Percentiles rank a stretch among this genome's conserved stretches.
These are phyloP conservation scores for Malus orientalis DNA, from an alignment of 306 rosid genomes.

Conservation along the genomic window DNA sequence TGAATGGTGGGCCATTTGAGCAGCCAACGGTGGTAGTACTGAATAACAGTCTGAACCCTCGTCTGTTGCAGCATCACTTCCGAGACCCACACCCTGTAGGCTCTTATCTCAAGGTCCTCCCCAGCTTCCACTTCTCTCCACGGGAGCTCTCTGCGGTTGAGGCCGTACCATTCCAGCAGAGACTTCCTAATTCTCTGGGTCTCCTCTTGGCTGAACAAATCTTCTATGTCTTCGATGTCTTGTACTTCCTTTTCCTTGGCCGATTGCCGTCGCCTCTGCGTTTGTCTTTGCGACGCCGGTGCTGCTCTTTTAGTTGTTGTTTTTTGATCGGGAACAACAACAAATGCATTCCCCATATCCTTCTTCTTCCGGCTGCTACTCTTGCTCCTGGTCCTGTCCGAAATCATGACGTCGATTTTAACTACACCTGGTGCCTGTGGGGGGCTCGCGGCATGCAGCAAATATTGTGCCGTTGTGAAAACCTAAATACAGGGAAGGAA, in stretches of 20 bases:
- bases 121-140: conserved; percentile 46
- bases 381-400: background rate
- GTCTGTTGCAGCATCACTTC: conserved; percentile 91
- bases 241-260: background rate
- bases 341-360: background rate
- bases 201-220: conserved; percentile 45
- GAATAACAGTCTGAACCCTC: conserved; percentile 76
- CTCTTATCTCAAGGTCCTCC: conserved; percentile 36
- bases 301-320: background rate
- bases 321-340: background rate
- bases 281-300: background rate
- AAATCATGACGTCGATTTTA: background rate
- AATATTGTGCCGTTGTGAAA: too few species aligned
- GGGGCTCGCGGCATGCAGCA: too few species aligned
- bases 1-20: conserved; percentile 72
- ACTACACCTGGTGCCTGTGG: too few species aligned
- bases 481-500: too few species aligned
- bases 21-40: conserved; percentile 76
- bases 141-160: conserved; percentile 67
- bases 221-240: conserved; percentile 78
- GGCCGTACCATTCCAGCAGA: conserved; percentile 69
- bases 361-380: background rate
- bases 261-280: background rate
- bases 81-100: conserved; percentile 86
- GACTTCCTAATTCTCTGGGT: conserved; percentile 35